These are phyloP conservation scores for Begonia masoniana DNA, from an alignment of 306 rosid species.

Conservation along the genomic window DNA sequence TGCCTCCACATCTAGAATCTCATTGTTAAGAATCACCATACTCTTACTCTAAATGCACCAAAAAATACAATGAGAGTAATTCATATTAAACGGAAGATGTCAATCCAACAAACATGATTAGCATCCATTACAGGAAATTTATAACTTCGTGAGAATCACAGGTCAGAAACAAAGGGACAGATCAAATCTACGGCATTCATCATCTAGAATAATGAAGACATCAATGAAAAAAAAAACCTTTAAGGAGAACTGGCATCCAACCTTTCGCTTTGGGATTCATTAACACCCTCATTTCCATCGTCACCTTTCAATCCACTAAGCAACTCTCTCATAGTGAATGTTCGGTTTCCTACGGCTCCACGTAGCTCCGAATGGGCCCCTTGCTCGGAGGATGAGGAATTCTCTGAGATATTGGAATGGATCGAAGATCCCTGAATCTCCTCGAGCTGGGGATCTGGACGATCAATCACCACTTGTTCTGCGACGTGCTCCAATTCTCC, in stretches of 20 bases:
- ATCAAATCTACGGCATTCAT: no score
- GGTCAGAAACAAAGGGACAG: no score
- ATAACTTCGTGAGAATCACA: no score
- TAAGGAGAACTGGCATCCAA: conserved; percentile 43
- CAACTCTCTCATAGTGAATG: conserved; percentile 94
- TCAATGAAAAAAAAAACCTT: conserved; percentile 29
- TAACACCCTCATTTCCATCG: conserved; percentile 18
- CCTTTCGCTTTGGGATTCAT: conserved; percentile 38
- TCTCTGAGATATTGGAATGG: conserved; percentile 18
- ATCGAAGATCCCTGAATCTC: conserved; percentile 17
- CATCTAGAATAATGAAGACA: no score
- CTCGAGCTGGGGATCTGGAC: conserved; percentile 22
- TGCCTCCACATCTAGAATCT: no score
- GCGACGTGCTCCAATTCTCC: conserved; percentile 4
- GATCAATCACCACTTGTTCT: conserved; percentile 10
- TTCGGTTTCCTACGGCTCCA: conserved; percentile 78
- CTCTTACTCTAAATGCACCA: no score
- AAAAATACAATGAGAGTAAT: no score
- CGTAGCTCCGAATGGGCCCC: conserved; percentile 32
- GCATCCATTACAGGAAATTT: no score
- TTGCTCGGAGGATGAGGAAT: neutral
- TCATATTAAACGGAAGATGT: no score
- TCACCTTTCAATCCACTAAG: conserved; percentile 61
- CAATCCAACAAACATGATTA: no score
- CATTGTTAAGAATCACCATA: no score